These are phyloP conservation scores for Stenocarpella maydis DNA, from an alignment of 2,329 filamentous ascomycete genomes.

Conservation along the genomic window DNA sequence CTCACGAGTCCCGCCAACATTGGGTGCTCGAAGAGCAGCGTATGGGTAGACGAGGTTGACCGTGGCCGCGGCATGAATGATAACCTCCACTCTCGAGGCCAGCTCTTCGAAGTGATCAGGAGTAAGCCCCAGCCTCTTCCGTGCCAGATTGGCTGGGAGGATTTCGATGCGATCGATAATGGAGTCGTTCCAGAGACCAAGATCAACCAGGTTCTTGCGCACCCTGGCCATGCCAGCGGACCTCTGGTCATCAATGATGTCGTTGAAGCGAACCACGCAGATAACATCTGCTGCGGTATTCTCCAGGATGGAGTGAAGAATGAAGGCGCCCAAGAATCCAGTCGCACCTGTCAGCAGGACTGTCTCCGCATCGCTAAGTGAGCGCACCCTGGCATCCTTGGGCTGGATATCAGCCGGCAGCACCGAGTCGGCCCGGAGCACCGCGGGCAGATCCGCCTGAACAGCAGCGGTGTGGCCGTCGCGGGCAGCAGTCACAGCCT, in stretches of 20 bases:
- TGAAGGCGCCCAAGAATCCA: constrained; percentile 78
- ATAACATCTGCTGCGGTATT: constrained; percentile 74
- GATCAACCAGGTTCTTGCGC: constrained; percentile 78
- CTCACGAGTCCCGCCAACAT: constrained; percentile 81
- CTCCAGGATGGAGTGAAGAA: constrained; percentile 74
- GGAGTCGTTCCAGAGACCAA: constrained; percentile 79
- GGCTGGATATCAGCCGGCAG: constrained; percentile 76
- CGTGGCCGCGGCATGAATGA: constrained; percentile 79
- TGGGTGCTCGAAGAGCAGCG: constrained; percentile 75
- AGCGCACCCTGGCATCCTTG: constrained; percentile 59
- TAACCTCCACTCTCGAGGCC: constrained; percentile 71
- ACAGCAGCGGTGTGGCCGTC: constrained; percentile 79
- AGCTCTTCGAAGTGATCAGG: constrained; percentile 72
- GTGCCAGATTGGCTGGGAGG: constrained; percentile 75
- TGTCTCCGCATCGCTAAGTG: constrained; percentile 71
- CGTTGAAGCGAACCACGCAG: constrained; percentile 77
- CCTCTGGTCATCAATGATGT: constrained; percentile 69
- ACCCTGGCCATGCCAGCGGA: constrained; percentile 76
- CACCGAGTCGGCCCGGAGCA: constrained; percentile 71
- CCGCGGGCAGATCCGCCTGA: constrained; percentile 76
- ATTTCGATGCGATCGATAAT: constrained; percentile 83
- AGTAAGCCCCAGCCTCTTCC: constrained; percentile 73
- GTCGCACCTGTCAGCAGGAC: constrained; percentile 79
- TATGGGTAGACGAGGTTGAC: constrained; percentile 87
- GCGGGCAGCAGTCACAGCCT: constrained; percentile 73